These are phyloP conservation scores for Cercospora sesami DNA, from an alignment of 2,329 filamentous ascomycete genomes.

Conservation along the genomic window DNA sequence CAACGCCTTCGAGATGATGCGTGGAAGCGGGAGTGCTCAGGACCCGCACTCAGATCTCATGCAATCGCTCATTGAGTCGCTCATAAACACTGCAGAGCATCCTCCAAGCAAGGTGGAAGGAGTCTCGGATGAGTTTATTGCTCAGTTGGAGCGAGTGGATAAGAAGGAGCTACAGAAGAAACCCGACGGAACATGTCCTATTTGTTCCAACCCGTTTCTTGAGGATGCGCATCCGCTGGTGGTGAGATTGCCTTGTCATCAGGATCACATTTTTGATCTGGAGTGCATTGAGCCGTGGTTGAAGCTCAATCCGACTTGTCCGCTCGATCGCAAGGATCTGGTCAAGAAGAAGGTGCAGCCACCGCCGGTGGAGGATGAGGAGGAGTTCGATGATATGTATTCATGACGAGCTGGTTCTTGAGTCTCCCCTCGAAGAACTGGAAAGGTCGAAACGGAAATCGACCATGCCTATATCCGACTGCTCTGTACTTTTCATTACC, in stretches of 20 bases:
- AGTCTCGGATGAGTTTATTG: constrained; percentile 61
- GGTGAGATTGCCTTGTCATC: constrained; percentile 62
- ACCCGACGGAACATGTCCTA: constrained; percentile 56
- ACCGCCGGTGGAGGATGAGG: constrained; percentile 46
- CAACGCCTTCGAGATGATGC: constrained; percentile 62
- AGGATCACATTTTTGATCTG: constrained; percentile 63
- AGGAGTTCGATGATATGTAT: constrained; percentile 55
- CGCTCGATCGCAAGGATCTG: constrained; percentile 61
- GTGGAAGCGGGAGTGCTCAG: constrained; percentile 31
- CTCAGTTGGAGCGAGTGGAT: constrained; percentile 60
- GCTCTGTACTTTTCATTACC: background rate
- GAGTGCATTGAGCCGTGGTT: constrained; percentile 67
- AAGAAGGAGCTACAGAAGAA: constrained; percentile 53
- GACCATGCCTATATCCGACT: background rate
- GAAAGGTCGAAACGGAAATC: background rate
- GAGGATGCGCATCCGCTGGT: constrained; percentile 66
- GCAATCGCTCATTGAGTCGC: constrained; percentile 55
- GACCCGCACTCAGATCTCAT: constrained; percentile 46
- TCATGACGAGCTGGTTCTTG: constrained; percentile 35
- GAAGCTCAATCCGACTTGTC: constrained; percentile 63
- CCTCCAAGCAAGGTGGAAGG: constrained; percentile 62
- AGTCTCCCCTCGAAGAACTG: background rate
- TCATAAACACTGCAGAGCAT: constrained; percentile 58
- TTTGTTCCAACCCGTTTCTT: constrained; percentile 61
- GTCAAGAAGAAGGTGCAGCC: constrained; percentile 51